These are phyloP conservation scores for Eucalyptus dawsonii DNA, from an alignment of 345 rosid species.

Conservation along the genomic window DNA sequence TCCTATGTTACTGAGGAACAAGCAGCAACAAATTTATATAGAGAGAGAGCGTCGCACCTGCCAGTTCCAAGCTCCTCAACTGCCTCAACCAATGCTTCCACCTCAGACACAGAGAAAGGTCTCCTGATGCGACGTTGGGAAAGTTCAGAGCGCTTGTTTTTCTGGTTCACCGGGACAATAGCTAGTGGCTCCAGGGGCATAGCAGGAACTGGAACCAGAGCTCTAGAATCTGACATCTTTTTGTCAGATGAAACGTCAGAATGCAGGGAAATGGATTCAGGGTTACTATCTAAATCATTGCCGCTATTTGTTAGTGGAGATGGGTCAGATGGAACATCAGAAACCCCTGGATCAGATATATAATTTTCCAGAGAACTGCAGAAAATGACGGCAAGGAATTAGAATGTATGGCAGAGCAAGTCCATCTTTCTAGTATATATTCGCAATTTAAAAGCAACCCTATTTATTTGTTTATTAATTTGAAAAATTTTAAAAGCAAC, in stretches of 20 bases:
- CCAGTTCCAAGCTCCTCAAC: conserved; percentile 96
- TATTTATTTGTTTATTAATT: background rate
- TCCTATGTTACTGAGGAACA: background rate
- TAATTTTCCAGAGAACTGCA: conserved; percentile 38
- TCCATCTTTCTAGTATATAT: background rate
- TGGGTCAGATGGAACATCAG: conserved; percentile 25
- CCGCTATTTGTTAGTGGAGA: conserved; percentile 5
- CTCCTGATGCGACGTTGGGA: conserved; percentile 93
- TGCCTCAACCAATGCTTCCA: conserved; percentile 83
- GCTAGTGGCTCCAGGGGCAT: conserved; percentile 42
- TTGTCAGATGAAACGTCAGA: conserved; percentile 33
- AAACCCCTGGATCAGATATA: conserved; percentile 15
- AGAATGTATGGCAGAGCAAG: background rate
- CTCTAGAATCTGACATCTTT: conserved; percentile 48
- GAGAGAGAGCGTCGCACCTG: conserved; percentile 24
- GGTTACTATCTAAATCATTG: conserved; percentile 25
- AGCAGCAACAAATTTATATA: background rate
- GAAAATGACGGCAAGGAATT: background rate
- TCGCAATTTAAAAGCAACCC: background rate
- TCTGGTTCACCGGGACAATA: conserved; percentile 54
- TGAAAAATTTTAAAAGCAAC: background rate
- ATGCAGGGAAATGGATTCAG: conserved; percentile 21
- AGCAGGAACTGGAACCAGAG: conserved; percentile 51
- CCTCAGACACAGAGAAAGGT: conserved; percentile 94
- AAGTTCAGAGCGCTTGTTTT: conserved; percentile 57